Evolutionary conservation across 2,329 filamentous ascomycete genomes (phyloP), one percentile per base, ranked within the genome.

Genomic region (Byssothecium circinans): DNA sequence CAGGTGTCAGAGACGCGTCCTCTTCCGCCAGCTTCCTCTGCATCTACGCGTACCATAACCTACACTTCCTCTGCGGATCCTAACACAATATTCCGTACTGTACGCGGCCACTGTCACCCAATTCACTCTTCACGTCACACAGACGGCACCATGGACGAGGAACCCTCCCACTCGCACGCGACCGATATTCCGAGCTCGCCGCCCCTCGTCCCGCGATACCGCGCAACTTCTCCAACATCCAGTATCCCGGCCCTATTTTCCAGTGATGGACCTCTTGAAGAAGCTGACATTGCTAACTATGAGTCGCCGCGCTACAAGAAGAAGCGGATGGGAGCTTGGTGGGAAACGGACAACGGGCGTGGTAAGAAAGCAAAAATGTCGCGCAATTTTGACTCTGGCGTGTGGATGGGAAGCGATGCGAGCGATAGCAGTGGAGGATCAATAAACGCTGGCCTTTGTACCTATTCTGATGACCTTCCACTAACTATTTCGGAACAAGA

Each of bases 161-260:
- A 64, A 45, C 48, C 27, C 47, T 56, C 10, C 58, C 62, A 14
- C 14, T 61, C 63, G 19, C 56, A 50, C 54, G 57, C 56, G 52
- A 45, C 52, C 19, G 36, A 10, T 36, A 45, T 55, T 11, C 58
- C 57, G 8, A 57, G 53, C 40, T 66, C 65, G 10, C 62, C 65
- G 2, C 63, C 64, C 62, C 58, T 64, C 32, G 51, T 58, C 42
- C 53, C 50, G 18, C 48, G 45, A 22, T 40, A 56, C 41, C 29
- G 29, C 41, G 37, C 43, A 43, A 45, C n/a, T 53, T 52, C 17
- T 61, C 58, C 58, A n/a, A 64, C 65, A 11, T 69, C 66, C 6
- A 68, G 64, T 47, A 61, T 64, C 12, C 61, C 64, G 8, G 61
- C 66, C 1, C 46, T 69, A 0, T 70, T 70, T 49, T 70, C 67